Evolutionary conservation across 805 yeast genomes (phyloP), one percentile per base, ranked within the genome.

Genomic region (Grigorovia jiainica): DNA sequence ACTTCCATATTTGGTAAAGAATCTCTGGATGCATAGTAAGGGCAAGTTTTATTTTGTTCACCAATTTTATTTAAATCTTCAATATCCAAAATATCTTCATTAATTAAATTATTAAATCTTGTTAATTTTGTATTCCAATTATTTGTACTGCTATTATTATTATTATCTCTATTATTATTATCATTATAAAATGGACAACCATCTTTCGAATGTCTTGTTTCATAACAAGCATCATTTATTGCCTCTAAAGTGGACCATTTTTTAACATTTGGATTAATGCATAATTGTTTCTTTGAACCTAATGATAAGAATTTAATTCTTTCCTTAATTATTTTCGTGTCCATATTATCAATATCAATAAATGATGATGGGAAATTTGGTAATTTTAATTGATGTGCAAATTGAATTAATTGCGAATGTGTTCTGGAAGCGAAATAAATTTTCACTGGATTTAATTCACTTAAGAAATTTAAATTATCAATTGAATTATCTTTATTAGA

Each of bases 371-470:
- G 81, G 43, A 86, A 80, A 0, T 63, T 47, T 0, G 94, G 76
- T 19, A 82, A 53, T 35, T 67, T 57, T 31, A 89, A 61, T 51
- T 90, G 96, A 13, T 75, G 72, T 0, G 87, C 75, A 54, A 89
- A 84, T 55, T 89, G 97, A 30, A 70, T 68, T 36, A 89, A 65
- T 57, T 89, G 97, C 0, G 96, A 85, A 54, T 89, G 97, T 0
- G 97, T 89, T 60, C 97, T 67, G 2, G 96, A 86, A 0, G 95
- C 71, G 55, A 79, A 87, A 50, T 63, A 75, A 1, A 89, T 75
- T 49, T 78, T 74, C 1, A 66, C 52, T 0, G 75, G 61, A 16
- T 64, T 61, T 7, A 49, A 52, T 8, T 27, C 31, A 18, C 27
- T 25, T 21, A 36, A 18, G 17, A 11, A 52, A 43, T 47, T 59